Base-by-base conservation (phyloP, 345 rosid species). In the Lenwebbia sp. region DNA sequence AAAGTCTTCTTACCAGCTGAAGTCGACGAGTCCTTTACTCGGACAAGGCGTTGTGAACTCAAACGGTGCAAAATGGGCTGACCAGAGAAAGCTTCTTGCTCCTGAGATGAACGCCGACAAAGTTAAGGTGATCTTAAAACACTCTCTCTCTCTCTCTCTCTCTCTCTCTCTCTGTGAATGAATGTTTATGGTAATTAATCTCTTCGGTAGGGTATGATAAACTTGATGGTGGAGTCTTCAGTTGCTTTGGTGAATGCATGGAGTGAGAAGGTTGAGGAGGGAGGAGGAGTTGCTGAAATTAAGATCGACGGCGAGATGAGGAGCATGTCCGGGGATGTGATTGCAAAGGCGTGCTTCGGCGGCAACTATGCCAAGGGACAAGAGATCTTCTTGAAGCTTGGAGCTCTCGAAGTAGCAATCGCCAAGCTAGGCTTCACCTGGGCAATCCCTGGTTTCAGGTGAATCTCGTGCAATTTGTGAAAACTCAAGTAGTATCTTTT, bases 331-430 rank as follows among this genome's bases (percentile, higher is more conserved):
- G 93, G 88, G 5, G 93, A 92, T 85, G 85, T 92, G 54, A 92
- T 91, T 55, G 88, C 96, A 13, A 90, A 76, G 30, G 88, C 93
- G 49, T 91, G 93, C 56, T 92, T 94, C 49, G 92, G 94, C 15
- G 90, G 93, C 86, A 90, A 60, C 86, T 93, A 90, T 56, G 83
- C 82, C 30, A 76, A 86, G 78, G 96, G 94, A 21, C 86, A 90
- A 88, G 91, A 90, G 54, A 91, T 92, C 49, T 92, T 92, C 84
- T 52, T 84, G 21, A 90, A 87, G 56, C 88, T 90, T 58, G 74
- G 85, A 41, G 85, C 88, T 37, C 92, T 93, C 25, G 91, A 91
- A 83, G 86, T 84, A 50, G 83, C 60, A 44, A 83, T 90, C 91
- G 54, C 92, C 33, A 84, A 55, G 76, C 60, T 55, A 44, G 37